Percentiles rank a stretch among this genome's conserved stretches.
phyloP scores from a whole-genome alignment of 768 basidiomycete species.

The Saitozyma sp. region DNA sequence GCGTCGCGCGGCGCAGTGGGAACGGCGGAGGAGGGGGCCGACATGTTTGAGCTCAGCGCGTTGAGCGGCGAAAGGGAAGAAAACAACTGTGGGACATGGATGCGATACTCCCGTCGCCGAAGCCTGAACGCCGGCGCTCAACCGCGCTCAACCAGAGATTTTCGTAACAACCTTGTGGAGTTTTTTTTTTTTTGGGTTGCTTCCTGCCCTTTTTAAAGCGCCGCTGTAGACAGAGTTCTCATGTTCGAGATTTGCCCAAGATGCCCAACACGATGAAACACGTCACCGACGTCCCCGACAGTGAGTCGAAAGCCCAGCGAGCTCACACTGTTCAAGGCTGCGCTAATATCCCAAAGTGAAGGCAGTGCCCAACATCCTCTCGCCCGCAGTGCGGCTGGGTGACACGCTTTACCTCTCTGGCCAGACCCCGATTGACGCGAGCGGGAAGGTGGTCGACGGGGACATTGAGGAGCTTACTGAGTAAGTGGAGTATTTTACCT shows the following conservation, averaged over 20 bases:
- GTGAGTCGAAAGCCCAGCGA: constrained; percentile 2
- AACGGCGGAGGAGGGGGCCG: too few species aligned
- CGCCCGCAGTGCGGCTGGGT: constrained; percentile 10
- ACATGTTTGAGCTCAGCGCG: too few species aligned
- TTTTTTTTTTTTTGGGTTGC: too few species aligned
- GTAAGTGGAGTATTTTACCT: background rate
- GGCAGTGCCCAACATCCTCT: constrained; percentile 12
- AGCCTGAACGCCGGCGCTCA: too few species aligned
- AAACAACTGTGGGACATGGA: too few species aligned
- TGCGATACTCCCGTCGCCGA: too few species aligned
- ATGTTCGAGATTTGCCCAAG: background rate
- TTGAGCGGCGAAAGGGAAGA: too few species aligned
- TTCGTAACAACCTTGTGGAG: too few species aligned
- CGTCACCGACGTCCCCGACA: constrained; percentile 14
- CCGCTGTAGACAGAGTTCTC: too few species aligned
- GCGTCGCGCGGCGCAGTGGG: too few species aligned
- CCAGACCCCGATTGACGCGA: constrained; percentile 10
- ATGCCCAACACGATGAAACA: constrained; percentile 4
- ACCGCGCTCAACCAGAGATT: too few species aligned
- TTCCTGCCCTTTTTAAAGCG: too few species aligned
- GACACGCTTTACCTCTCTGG: constrained; percentile 13
- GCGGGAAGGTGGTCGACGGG: constrained; percentile 11
- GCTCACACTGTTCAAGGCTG: background rate
- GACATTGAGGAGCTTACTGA: constrained; percentile 11
- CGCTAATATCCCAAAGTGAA: constrained; percentile 4